A percentile compares a stretch with the other conserved stretches of the same genome.
Conservation (phyloP, 495 filamentous ascomycete species). For the Penicillium ucsense region DNA sequence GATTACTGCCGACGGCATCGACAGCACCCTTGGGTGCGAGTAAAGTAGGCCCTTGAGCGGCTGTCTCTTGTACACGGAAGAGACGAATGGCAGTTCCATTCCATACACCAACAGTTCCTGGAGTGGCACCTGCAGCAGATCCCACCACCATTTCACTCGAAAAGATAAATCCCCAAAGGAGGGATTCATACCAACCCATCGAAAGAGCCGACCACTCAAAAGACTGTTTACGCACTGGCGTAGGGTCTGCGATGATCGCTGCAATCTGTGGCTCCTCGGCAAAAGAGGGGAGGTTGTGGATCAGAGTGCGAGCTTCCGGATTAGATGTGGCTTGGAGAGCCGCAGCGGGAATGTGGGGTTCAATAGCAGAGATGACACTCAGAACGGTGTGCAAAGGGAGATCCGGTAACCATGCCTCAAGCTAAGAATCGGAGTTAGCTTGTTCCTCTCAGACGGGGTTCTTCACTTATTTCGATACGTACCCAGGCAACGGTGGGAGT, state of each 20-base stretch:
- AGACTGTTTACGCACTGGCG: slow-evolving; percentile 67
- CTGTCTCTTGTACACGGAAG: slow-evolving; percentile 82
- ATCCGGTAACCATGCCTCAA: slow-evolving; percentile 89
- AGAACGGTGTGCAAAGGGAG: slow-evolving; percentile 86
- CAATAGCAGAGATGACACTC: slow-evolving; percentile 56
- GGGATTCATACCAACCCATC: slow-evolving; percentile 90
- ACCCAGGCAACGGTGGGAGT: slow-evolving; percentile 69
- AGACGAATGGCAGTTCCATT: slow-evolving; percentile 81
- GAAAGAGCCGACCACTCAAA: slow-evolving; percentile 94
- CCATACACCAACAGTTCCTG: slow-evolving; percentile 89
- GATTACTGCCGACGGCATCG: slow-evolving; percentile 86
- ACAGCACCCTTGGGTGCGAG: slow-evolving; percentile 83
- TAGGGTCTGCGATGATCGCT: slow-evolving; percentile 57
- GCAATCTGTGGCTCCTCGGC: slow-evolving; percentile 50
- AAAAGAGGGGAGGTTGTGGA: slow-evolving; percentile 49
- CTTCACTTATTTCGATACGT: slow-evolving; percentile 13
- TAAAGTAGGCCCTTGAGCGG: slow-evolving; percentile 67
- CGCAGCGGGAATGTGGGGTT: slow-evolving; percentile 35
- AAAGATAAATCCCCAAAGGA: slow-evolving; percentile 96
- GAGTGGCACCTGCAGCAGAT: slow-evolving; percentile 35
- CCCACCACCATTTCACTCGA: slow-evolving; percentile 78
- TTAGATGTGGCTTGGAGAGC: slow-evolving; percentile 26
- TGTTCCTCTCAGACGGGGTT: background rate
- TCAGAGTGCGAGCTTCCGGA: slow-evolving; percentile 29
- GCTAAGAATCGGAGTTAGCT: slow-evolving; percentile 40